These are phyloP conservation scores for Eutypella sp. DNA, from an alignment of 2,329 filamentous ascomycete species.

Conservation along the genomic window DNA sequence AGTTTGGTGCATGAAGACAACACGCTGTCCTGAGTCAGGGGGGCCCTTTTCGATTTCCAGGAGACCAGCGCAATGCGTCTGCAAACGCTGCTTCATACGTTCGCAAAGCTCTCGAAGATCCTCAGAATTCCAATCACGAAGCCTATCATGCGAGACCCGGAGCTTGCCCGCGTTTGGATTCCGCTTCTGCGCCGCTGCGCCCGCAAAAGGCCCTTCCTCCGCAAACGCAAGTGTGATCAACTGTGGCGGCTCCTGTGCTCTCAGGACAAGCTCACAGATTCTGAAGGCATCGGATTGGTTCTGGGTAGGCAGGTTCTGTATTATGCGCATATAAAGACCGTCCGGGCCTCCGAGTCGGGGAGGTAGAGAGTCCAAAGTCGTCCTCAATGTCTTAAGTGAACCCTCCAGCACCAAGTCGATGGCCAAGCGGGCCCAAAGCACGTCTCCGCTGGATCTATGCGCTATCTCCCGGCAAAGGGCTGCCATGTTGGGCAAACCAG, in stretches of 20 bases:
- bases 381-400: slow-evolving; percentile 22
- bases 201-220: slow-evolving; percentile 19
- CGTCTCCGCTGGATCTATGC: slow-evolving; percentile 23
- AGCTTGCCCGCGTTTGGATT: slow-evolving; percentile 18
- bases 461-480: slow-evolving; percentile 24
- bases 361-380: slow-evolving; percentile 25
- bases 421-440: slow-evolving; percentile 26
- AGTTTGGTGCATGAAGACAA: slow-evolving; percentile 28
- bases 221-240: slow-evolving; percentile 25
- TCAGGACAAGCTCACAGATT: slow-evolving; percentile 26
- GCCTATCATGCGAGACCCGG: slow-evolving; percentile 15
- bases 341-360: slow-evolving; percentile 24
- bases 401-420: slow-evolving; percentile 27
- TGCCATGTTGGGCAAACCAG: slow-evolving; percentile 23
- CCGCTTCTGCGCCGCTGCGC: not conserved
- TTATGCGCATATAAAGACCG: slow-evolving; percentile 29
- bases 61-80: slow-evolving; percentile 21
- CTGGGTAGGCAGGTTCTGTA: slow-evolving; percentile 22
- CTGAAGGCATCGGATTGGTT: slow-evolving; percentile 22
- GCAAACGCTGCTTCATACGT: slow-evolving; percentile 21
- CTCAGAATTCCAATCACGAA: slow-evolving; percentile 12
- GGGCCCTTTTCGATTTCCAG: slow-evolving; percentile 20
- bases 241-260: slow-evolving; percentile 26
- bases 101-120: slow-evolving; percentile 19
- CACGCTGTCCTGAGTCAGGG: slow-evolving; percentile 19